These are phyloP conservation scores for Thraustochytrium striatum DNA, from an alignment of 352 stramenopile genomes.

Conservation along the genomic window DNA sequence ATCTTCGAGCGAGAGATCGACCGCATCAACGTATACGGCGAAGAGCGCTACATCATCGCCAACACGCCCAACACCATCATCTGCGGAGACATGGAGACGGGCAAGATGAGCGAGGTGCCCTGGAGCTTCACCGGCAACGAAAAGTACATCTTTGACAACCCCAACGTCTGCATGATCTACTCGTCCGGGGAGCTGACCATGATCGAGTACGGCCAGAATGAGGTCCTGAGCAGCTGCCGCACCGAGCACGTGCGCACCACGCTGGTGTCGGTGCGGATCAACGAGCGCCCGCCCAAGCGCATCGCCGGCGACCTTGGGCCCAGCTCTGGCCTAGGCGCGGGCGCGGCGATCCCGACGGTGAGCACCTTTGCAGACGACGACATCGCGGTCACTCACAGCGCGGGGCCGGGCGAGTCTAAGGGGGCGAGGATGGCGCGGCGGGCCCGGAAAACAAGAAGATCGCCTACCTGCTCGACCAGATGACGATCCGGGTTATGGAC, in stretches of 20 bases:
- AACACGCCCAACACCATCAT: conserved; percentile 85
- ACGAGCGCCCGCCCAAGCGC: conserved; percentile 66
- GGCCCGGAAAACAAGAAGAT: conserved; percentile 83
- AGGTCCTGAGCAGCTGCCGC: conserved; percentile 78
- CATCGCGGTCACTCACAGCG: conserved; percentile 39
- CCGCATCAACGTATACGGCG: conserved; percentile 89
- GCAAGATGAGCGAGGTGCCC: conserved; percentile 82
- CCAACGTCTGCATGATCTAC: conserved; percentile 79
- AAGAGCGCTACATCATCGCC: conserved; percentile 72
- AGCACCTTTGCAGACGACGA: conserved; percentile 50
- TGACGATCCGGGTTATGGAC: conserved; percentile 76
- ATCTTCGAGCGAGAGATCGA: conserved; percentile 84
- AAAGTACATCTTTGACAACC: conserved; percentile 92
- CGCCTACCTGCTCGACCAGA: conserved; percentile 82
- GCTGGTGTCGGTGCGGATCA: conserved; percentile 84
- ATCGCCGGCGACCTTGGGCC: background rate
- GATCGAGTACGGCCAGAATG: conserved; percentile 88
- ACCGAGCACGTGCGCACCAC: conserved; percentile 84
- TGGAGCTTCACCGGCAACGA: conserved; percentile 77
- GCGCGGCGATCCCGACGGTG: background rate
- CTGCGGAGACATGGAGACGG: conserved; percentile 79
- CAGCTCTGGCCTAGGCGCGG: background rate
- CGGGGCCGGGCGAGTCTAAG: conserved; percentile 53
- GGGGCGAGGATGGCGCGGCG: conserved; percentile 22
- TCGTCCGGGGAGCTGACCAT: conserved; percentile 82